Evolutionary conservation across 2,329 filamentous ascomycete genomes (phyloP), one percentile per base, ranked within the genome.

Genomic region (Acephala macrosclerotiorum): DNA sequence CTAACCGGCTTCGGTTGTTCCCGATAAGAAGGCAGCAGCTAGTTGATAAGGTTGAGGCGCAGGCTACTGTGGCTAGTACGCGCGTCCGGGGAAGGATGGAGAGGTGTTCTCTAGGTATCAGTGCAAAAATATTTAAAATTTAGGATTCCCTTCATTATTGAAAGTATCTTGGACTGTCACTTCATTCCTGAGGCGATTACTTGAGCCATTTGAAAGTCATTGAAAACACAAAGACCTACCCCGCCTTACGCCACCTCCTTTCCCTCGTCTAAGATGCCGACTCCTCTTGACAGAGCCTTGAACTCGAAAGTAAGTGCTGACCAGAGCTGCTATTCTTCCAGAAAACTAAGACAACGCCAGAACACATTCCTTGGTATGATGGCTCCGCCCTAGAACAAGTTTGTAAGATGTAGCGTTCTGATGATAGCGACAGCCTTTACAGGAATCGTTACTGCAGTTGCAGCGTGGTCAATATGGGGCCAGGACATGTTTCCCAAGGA

Each of bases 381-480:
- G 3, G 2, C 7, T 4, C n/a, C 25, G 16, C 18, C 2, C 45
- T 2, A 20, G 45, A 49, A 49, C 1, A 25, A 26, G 9, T 20
- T 7, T 22, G 18, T 22, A 20, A 36, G 7, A n/a, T 7, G 58
- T 11, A n/a, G 5, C 33, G 18, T 20, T n/a, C n/a, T n/a, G n/a
- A n/a, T n/a, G n/a, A n/a, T n/a, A n/a, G 18, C 51, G 36, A 60
- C 73, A 89, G 92, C 89, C 20, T 97, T 97, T 76, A 89, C 91
- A 4, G 92, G 91, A 11, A 85, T 96, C 60, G 86, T 97, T 16
- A 91, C 92, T 7, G 93, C 91, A 1, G 93, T 91, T 1, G 91
- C 93, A 18, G 88, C 87, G 49, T 97, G 91, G 90, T 86, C 87
- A 20, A 95, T 97, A 73, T 96, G 91, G 89, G 93, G 93, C 64